Percentiles rank a stretch among this genome's conserved stretches.
These are phyloP conservation scores for Hypoxylon intermedium DNA, from an alignment of 495 filamentous ascomycete genomes.

Conservation along the genomic window DNA sequence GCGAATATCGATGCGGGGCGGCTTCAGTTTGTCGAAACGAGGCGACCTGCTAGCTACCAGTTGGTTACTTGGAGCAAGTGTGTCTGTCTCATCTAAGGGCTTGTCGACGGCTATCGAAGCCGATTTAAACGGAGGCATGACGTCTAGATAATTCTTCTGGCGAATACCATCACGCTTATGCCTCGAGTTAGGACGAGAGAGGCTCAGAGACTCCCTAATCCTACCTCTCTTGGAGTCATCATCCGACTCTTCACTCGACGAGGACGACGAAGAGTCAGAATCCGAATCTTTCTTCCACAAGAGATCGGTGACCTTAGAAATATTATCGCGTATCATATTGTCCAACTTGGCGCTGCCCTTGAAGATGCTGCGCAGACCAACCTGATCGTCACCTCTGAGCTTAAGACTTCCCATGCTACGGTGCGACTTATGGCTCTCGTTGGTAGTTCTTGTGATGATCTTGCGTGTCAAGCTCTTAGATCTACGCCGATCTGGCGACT, in stretches of 20 bases:
- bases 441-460: slow-evolving; percentile 34
- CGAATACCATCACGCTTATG: slow-evolving; percentile 35
- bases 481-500: slow-evolving; percentile 37
- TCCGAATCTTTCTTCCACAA: slow-evolving; percentile 54
- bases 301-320: slow-evolving; percentile 58
- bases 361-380: slow-evolving; percentile 52
- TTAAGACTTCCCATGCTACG: slow-evolving; percentile 48
- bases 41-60: slow-evolving; percentile 50
- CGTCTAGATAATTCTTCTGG: slow-evolving; percentile 47
- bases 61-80: slow-evolving; percentile 17
- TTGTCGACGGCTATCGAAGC: slow-evolving; percentile 22
- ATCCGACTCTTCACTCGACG: slow-evolving; percentile 53
- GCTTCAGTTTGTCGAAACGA: slow-evolving; percentile 63
- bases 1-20: slow-evolving; percentile 68
- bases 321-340: slow-evolving; percentile 54
- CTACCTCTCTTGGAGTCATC: slow-evolving; percentile 45
- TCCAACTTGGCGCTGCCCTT: slow-evolving; percentile 54
- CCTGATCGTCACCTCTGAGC: slow-evolving; percentile 50
- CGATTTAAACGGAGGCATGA: slow-evolving; percentile 50
- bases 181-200: slow-evolving; percentile 34
- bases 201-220: slow-evolving; percentile 30
- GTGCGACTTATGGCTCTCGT: slow-evolving; percentile 49
- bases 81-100: slow-evolving; percentile 19
- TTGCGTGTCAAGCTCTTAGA: slow-evolving; percentile 52
- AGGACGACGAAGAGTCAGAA: slow-evolving; percentile 37